These are phyloP conservation scores for Neocallimastix lanati DNA, from an alignment of 192 early-diverging fungal genomes.

Conservation along the genomic window DNA sequence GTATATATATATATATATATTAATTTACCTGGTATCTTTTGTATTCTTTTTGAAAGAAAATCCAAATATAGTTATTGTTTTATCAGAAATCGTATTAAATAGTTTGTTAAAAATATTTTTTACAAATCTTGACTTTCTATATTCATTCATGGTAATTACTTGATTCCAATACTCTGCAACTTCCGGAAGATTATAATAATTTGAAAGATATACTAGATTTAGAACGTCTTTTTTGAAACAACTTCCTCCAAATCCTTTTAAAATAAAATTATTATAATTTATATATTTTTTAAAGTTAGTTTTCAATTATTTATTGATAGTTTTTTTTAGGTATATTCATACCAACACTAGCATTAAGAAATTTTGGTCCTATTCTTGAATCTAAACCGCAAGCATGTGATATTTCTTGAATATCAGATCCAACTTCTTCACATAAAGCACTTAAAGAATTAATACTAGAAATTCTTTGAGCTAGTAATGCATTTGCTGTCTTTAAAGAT, in stretches of 20 bases:
- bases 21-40: slow-evolving; percentile 46
- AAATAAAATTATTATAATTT: too few species aligned
- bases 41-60: slow-evolving; percentile 94
- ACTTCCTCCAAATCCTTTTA: slow-evolving; percentile 66
- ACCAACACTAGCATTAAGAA: slow-evolving; percentile 76
- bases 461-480: slow-evolving; percentile 82
- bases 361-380: slow-evolving; percentile 69
- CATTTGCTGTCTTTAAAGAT: slow-evolving; percentile 93
- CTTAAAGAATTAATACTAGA: slow-evolving; percentile 78
- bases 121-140: slow-evolving; percentile 73
- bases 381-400: slow-evolving; percentile 77
- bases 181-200: slow-evolving; percentile 64
- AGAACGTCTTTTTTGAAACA: slow-evolving; percentile 93
- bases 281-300: too few species aligned
- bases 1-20: too few species aligned
- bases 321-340: background rate
- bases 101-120: slow-evolving; percentile 46
- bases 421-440: slow-evolving; percentile 81
- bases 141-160: slow-evolving; percentile 79
- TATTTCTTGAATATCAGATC: slow-evolving; percentile 77
- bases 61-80: slow-evolving; percentile 63
- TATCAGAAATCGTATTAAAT: slow-evolving; percentile 63
- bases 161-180: slow-evolving; percentile 87
- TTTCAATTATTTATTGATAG: too few species aligned
- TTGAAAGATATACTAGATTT: slow-evolving; percentile 74